Conservation (phyloP, 1,284 basidiomycete genomes). For the Tremellales sp. region DNA sequence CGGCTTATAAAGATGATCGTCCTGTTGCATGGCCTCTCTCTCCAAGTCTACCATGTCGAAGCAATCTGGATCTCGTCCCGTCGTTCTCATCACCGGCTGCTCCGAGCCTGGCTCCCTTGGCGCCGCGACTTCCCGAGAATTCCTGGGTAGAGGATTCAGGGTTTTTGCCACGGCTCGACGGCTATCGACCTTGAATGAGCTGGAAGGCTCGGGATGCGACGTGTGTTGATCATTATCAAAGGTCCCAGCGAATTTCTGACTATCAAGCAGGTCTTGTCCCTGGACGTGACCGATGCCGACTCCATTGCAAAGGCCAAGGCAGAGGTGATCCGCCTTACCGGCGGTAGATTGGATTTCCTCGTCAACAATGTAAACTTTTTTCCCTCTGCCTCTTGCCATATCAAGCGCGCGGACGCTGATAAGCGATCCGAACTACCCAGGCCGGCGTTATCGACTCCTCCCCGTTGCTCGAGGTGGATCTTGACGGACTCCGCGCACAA, state of each 20-base stretch:
- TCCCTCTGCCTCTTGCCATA: too few relatives aligned
- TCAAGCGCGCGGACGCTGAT: too few relatives aligned
- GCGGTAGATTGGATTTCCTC: conserved; percentile 15
- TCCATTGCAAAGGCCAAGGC: not conserved
- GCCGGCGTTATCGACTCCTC: conserved; percentile 5
- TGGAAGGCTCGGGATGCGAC: not conserved
- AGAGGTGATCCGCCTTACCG: not conserved
- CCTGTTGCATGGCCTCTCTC: not conserved
- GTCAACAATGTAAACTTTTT: conserved; percentile 20
- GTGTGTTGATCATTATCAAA: not conserved
- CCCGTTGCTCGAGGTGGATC: conserved; percentile 12
- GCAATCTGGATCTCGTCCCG: too few relatives aligned
- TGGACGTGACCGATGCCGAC: not conserved
- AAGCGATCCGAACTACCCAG: too few relatives aligned
- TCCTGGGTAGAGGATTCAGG: not conserved
- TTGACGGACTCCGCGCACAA: conserved; percentile 8
- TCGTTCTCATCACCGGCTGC: conserved; percentile 26
- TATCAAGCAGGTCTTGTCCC: not conserved
- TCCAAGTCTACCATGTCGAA: too few relatives aligned
- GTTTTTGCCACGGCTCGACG: not conserved
- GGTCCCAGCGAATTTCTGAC: not conserved
- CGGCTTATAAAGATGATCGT: not conserved
- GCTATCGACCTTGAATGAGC: not conserved
- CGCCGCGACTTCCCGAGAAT: not conserved
- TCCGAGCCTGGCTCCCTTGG: conserved; percentile 17